Evolutionary conservation across 2,329 filamentous ascomycete species (phyloP).

Genomic region (Acrodontium crateriforme): DNA sequence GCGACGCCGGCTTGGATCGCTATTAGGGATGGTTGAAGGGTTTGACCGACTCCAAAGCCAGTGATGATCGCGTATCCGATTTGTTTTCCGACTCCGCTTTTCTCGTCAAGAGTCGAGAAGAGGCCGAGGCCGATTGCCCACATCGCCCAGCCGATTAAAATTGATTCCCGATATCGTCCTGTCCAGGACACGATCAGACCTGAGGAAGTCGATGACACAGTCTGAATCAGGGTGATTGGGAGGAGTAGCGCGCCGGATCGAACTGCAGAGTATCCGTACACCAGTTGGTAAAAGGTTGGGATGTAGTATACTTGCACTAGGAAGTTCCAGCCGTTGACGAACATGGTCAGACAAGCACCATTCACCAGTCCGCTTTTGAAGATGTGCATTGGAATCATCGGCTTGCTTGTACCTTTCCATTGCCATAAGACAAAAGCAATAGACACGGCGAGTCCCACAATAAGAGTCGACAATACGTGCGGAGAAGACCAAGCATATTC

Average conservation of each 20-base stretch:
- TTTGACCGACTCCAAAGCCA: conserved; percentile 36
- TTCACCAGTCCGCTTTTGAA: conserved; percentile 17
- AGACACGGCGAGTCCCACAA: conserved; percentile 31
- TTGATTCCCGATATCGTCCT: conserved; percentile 34
- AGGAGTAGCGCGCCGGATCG: conserved; percentile 47
- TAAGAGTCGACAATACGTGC: conserved; percentile 29
- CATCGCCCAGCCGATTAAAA: conserved; percentile 30
- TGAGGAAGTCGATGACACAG: conserved; percentile 24
- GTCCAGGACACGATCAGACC: conserved; percentile 38
- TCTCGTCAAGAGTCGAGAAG: conserved; percentile 28
- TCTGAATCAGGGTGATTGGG: conserved; percentile 27
- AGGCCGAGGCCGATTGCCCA: conserved; percentile 31
- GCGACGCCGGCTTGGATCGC: conserved; percentile 33
- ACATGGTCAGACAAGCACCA: conserved; percentile 26
- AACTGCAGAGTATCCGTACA: conserved; percentile 45
- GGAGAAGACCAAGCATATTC: conserved; percentile 29
- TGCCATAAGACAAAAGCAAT: conserved; percentile 15
- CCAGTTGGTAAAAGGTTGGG: conserved; percentile 60
- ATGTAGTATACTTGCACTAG: conserved; percentile 46
- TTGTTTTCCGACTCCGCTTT: conserved; percentile 26
- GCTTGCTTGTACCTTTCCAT: background rate
- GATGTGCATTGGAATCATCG: conserved; percentile 24
- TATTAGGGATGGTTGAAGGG: conserved; percentile 21
- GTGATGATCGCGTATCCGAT: conserved; percentile 37
- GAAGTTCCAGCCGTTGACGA: no score